These are phyloP conservation scores for Scutellaria minor DNA, from an alignment of 257 asterid species.

Conservation along the genomic window DNA sequence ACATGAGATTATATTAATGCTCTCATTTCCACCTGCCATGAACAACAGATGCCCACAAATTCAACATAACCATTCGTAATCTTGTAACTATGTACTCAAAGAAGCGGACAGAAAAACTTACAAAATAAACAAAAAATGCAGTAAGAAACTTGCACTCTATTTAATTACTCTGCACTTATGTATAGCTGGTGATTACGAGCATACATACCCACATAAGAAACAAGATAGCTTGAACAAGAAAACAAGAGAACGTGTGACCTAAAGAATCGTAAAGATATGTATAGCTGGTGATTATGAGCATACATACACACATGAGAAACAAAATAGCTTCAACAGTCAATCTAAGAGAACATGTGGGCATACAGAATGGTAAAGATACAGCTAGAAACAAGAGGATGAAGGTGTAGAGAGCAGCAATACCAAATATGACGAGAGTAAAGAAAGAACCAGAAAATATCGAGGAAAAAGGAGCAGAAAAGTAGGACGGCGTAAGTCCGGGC, in stretches of 20 bases:
- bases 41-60: background rate
- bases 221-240: background rate
- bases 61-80: background rate
- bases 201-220: background rate
- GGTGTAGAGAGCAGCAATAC: constrained; percentile 35
- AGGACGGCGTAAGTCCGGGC: constrained; percentile 88
- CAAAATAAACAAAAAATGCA: background rate
- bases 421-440: constrained; percentile 74
- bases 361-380: background rate
- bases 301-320: background rate
- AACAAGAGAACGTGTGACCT: background rate
- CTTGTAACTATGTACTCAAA: background rate
- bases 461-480: constrained; percentile 72
- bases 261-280: too few species aligned
- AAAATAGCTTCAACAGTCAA: background rate
- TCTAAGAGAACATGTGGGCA: background rate
- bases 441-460: constrained; percentile 81
- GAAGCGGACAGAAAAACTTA: background rate
- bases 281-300: too few species aligned
- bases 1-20: constrained; percentile 10
- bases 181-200: background rate
- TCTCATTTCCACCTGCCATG: background rate
- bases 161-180: background rate
- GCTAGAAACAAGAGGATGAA: background rate
- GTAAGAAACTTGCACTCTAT: background rate